A percentile compares a stretch with the other conserved stretches of the same genome.
These are phyloP conservation scores for Laguncularia racemosa DNA, from an alignment of 345 rosid genomes.

Conservation along the genomic window DNA sequence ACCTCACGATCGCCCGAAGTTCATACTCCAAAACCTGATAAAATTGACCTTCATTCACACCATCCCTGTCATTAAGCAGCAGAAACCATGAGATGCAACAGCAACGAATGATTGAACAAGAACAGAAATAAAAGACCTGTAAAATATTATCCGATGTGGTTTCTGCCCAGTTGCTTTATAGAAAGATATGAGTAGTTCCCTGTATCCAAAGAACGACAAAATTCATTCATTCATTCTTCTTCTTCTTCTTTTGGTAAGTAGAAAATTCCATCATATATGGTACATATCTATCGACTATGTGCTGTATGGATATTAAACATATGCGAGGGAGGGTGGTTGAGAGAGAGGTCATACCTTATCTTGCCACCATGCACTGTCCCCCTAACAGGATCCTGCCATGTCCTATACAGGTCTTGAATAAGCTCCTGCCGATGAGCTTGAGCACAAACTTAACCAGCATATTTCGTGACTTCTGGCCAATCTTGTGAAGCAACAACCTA, in stretches of 20 bases:
- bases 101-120: not conserved
- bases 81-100: no score
- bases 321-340: not conserved
- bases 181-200: slow-evolving; percentile 87
- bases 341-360: slow-evolving; percentile 57
- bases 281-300: no score
- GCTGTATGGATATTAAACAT: not conserved
- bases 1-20: slow-evolving; percentile 95
- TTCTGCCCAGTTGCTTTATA: slow-evolving; percentile 85
- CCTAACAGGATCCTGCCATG: slow-evolving; percentile 83
- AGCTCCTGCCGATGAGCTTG: slow-evolving; percentile 98
- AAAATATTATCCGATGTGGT: slow-evolving; percentile 85
- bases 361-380: slow-evolving; percentile 86
- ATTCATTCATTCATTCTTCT: slow-evolving; percentile 1
- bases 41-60: slow-evolving; percentile 93
- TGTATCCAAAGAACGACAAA: slow-evolving; percentile 16
- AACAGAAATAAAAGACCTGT: slow-evolving; percentile 39
- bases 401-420: slow-evolving; percentile 77
- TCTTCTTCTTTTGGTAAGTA: not conserved
- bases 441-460: slow-evolving; percentile 91
- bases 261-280: no score
- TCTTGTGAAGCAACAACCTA: slow-evolving; percentile 99
- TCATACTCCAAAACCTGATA: slow-evolving; percentile 83
- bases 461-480: slow-evolving; percentile 94
- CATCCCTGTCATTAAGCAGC: slow-evolving; percentile 47